Evolutionary conservation across 306 rosid species (phyloP).

Genomic region (Begonia fuchsioides): DNA sequence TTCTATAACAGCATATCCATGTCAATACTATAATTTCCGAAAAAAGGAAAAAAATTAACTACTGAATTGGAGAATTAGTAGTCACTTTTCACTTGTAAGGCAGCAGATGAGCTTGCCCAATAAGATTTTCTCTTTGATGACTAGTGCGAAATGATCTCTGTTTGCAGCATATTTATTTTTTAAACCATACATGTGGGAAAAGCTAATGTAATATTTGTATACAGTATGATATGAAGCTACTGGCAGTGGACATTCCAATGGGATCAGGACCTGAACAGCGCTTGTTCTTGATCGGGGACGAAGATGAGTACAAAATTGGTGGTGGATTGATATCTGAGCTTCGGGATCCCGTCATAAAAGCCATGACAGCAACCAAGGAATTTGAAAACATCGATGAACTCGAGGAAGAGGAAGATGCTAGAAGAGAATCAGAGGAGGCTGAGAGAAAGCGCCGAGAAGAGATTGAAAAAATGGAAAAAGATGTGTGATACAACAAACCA

Average conservation of each 20-base stretch:
- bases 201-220: background rate
- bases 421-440: slow-evolving; percentile 54
- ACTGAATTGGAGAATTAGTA: no score
- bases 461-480: slow-evolving; percentile 63
- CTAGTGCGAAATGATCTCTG: no score
- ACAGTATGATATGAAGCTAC: slow-evolving; percentile 80
- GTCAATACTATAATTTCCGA: no score
- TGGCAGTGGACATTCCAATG: slow-evolving; percentile 94
- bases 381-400: slow-evolving; percentile 71
- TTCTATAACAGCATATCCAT: no score
- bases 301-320: slow-evolving; percentile 72
- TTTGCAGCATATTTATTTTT: no score
- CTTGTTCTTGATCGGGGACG: slow-evolving; percentile 58
- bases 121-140: no score
- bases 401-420: slow-evolving; percentile 77
- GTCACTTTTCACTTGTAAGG: no score
- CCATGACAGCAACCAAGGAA: slow-evolving; percentile 82
- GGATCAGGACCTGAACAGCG: slow-evolving; percentile 96
- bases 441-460: slow-evolving; percentile 65
- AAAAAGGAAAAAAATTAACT: no score
- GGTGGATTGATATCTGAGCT: slow-evolving; percentile 77
- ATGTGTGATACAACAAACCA: slow-evolving; percentile 14
- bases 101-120: no score
- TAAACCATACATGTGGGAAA: no score
- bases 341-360: slow-evolving; percentile 88